phyloP scores from a whole-genome alignment of 106 monocot species.

The Dactylorhiza incarnata region DNA sequence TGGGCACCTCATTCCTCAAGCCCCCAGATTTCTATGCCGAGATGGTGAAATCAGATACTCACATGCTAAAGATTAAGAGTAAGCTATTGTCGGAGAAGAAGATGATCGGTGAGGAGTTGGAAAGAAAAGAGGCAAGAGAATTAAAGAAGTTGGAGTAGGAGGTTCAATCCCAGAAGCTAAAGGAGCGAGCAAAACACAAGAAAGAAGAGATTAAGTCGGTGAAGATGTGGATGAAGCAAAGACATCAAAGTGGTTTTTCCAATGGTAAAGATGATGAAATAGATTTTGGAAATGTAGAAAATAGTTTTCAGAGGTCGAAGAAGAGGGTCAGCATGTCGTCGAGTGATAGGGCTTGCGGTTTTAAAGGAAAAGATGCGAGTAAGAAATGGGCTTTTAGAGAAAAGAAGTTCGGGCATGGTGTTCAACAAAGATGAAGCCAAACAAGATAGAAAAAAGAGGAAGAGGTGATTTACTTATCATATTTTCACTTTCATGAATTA shows the following conservation, averaged over 20 bases:
- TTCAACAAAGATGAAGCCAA: slow-evolving; percentile 36
- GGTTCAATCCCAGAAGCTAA: slow-evolving; percentile 67
- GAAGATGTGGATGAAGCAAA: slow-evolving; percentile 96
- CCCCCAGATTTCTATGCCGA: slow-evolving; percentile 87
- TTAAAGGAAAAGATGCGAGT: slow-evolving; percentile 15
- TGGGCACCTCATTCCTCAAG: slow-evolving; percentile 57
- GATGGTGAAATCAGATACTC: slow-evolving; percentile 82
- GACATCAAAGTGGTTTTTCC: slow-evolving; percentile 67
- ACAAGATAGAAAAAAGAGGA: slow-evolving; percentile 19
- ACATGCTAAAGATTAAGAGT: slow-evolving; percentile 85
- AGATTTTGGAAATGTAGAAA: slow-evolving; percentile 27
- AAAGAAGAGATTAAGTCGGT: slow-evolving; percentile 84
- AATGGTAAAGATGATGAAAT: slow-evolving; percentile 39
- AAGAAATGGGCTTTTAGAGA: slow-evolving; percentile 59
- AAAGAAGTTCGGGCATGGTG: slow-evolving; percentile 75
- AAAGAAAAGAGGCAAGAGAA: slow-evolving; percentile 83
- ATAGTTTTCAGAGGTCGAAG: slow-evolving; percentile 25
- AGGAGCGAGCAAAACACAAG: slow-evolving; percentile 69
- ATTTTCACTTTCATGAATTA: too few relatives aligned
- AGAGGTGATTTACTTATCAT: slow-evolving; percentile 9
- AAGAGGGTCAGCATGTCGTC: slow-evolving; percentile 54
- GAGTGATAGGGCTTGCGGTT: slow-evolving; percentile 68
- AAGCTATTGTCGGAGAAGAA: too few relatives aligned
- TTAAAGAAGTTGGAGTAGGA: slow-evolving; percentile 72
- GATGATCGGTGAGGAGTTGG: slow-evolving; percentile 77